Base-by-base conservation (phyloP, 331 rosid species). In the Quercus lobata region DNA sequence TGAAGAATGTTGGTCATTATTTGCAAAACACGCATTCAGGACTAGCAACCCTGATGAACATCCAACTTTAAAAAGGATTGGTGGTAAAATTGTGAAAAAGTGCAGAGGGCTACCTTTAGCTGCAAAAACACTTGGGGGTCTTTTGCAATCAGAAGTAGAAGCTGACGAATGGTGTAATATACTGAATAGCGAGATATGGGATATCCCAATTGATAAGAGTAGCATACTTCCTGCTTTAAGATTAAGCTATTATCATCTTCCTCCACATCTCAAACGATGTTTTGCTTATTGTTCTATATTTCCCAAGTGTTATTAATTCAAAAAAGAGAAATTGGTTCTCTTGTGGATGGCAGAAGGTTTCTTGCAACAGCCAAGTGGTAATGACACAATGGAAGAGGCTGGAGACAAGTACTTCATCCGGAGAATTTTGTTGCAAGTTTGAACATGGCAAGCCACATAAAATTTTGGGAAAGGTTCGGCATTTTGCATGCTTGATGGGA, bases 241-340 rank as follows among this genome's bases (percentile, higher is more conserved):
- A 74, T 69, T 89, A 35, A 86, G 90, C n/a, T 89, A 83, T 78
- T 78, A 80, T 74, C 71, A 84, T 65, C 90, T 89, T 32, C 85
- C 87, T 9, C 57, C 88, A n/a, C 82, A 82, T 65, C 73, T 82
- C 2, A 76, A 85, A 55, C 78, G 84, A 21, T 86, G 90, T 22
- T 84, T 89, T 78, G 89, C 89, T n/a, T 89, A 82, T 61, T 89
- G 89, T 57, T 77, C 89, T 21, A 74, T 89, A 29, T 87, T 87
- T 44, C 90, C 89, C 6, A 87, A 87, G 79, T 77, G 81, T 49
- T 83, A 60, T 55, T 58, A 56, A 21, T 86, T 83, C 46, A 37
- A 54, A 14, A 82, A 82, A n/a, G 83, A 83, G 76, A 21, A 30
- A 29, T 7, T 84, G 1, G 44, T 87, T 78, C 83, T 82, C 82